Base-by-base conservation (phyloP, 257 asterid genomes). In the Rauvolfia tetraphylla region DNA sequence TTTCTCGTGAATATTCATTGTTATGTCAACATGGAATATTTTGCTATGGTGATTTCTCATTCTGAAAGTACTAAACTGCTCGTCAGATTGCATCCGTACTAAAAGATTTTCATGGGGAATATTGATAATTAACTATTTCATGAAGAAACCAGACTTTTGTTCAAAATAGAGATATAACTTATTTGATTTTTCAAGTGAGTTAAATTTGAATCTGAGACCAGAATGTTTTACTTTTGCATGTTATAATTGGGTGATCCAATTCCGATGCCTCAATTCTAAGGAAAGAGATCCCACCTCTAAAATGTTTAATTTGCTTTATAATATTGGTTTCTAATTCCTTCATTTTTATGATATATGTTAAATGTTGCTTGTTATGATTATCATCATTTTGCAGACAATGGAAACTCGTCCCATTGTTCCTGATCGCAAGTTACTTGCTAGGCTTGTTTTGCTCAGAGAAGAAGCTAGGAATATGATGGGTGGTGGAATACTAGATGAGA, bases 401-500 rank as follows among this genome's bases (percentile, higher is more conserved):
- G 98, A 94, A 88, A 80, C 96, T 59, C 97, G 96, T 53, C 87
- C 94, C 17, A 86, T 75, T 68, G 79, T 95, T 79, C 98, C 97
- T 61, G 97, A 92, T 78, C 84, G 97, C 75, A 94, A 92, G 92
- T 88, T 95, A 73, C 98, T 95, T 68, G 99, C 97, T 54, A 89
- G 98, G 87, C 96, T 94, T 51, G 98, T 90, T 83, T 88, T 95
- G 85, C 86, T 95, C 80, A 88, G 98, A 91, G 98, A 95, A 91
- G 98, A 95, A 89, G 96, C 98, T 65, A 90, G 97, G 83, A 86
- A 86, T 81, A 94, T 92, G 98, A 91, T 95, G 98, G 98, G 98
- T 33, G 98, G 98, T 79, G 98, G 98, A 79, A 82, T 95, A 85
- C 86, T 95, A 34, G 97, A 95, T 76, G 98, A 92, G 84, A 90